Evolutionary conservation across 306 rosid genomes (phyloP).

Genomic region (Pyrus communis): DNA sequence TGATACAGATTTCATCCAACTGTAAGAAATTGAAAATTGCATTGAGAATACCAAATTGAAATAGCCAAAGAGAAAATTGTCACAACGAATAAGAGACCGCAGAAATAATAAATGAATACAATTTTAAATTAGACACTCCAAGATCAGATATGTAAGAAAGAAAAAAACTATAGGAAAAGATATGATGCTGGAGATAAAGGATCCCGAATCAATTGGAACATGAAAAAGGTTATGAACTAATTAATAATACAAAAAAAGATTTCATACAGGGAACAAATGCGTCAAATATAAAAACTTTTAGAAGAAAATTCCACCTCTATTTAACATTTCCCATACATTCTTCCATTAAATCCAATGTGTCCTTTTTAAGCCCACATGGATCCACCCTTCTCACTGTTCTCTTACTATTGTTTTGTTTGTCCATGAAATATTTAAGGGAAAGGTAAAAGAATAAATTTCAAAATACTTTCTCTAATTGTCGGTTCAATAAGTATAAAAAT

Average conservation of each 20-base stretch:
- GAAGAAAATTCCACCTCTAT: not conserved
- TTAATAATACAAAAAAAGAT: not conserved
- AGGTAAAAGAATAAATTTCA: not conserved
- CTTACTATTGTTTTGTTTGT: not conserved
- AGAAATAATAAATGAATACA: not conserved
- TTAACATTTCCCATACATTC: not conserved
- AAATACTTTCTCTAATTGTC: not conserved
- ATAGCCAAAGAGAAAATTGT: not conserved
- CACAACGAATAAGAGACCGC: not conserved
- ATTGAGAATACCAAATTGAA: not conserved
- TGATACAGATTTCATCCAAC: not conserved
- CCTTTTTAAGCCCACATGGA: not conserved
- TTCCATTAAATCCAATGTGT: not conserved
- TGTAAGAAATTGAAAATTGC: not conserved
- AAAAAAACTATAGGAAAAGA: not conserved
- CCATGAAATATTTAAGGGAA: not conserved
- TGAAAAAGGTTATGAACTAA: not conserved
- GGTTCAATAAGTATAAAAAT: not conserved
- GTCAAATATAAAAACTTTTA: not conserved
- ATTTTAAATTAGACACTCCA: not conserved
- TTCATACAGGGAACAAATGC: not conserved
- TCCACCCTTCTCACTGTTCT: not conserved
- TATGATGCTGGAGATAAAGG: not conserved
- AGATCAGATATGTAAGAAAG: not conserved
- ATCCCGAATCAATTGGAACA: not conserved